Conservation (phyloP, 1,139 yeast species). For the Scheffersomyces segobiensis region DNA sequence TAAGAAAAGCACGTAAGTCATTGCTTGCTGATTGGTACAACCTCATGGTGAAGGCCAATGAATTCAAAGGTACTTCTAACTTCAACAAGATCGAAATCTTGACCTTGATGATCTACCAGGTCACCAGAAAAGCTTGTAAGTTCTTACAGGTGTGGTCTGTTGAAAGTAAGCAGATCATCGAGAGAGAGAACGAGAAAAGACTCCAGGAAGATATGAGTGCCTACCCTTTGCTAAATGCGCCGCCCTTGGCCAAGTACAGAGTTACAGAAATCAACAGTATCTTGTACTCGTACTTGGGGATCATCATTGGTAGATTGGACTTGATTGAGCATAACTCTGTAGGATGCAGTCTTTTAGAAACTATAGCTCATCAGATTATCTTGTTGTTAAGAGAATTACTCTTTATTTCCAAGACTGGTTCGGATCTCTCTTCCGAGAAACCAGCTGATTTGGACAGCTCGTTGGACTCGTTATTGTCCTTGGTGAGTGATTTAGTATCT, state of each 20-base stretch:
- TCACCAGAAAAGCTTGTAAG: conserved; percentile 67
- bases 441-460: conserved; percentile 54
- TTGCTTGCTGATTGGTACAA: conserved; percentile 90
- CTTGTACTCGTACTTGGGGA: conserved; percentile 67
- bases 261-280: conserved; percentile 75
- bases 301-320: conserved; percentile 72
- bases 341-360: conserved; percentile 69
- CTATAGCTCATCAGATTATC: conserved; percentile 67
- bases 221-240: conserved; percentile 46
- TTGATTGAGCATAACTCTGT: conserved; percentile 69
- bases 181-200: conserved; percentile 36
- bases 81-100: conserved; percentile 67
- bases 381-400: conserved; percentile 62
- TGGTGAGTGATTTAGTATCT: conserved; percentile 66
- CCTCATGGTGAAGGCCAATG: conserved; percentile 83
- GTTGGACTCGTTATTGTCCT: conserved; percentile 55
- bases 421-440: conserved; percentile 41
- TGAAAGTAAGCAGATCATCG: conserved; percentile 49
- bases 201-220: conserved; percentile 41
- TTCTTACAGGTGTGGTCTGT: conserved; percentile 77
- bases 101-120: conserved; percentile 72
- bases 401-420: conserved; percentile 59
- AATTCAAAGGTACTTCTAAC: conserved; percentile 71
- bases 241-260: conserved; percentile 72
- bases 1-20: conserved; percentile 74